phyloP scores from a whole-genome alignment of 108 stramenopile genomes.

The Skeletonema grethae region DNA sequence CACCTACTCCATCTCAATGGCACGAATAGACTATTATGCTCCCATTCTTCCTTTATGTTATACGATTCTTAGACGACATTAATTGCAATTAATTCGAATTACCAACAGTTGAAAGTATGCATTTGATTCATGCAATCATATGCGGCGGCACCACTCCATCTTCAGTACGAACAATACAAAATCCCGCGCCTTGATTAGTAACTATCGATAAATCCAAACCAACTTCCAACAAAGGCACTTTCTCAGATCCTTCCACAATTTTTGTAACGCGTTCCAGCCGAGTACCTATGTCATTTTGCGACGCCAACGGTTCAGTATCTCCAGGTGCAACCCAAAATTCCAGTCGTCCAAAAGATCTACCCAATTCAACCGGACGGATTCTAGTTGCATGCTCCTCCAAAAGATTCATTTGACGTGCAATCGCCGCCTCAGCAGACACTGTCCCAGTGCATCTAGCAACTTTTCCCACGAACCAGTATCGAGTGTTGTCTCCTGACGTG shows the following conservation, averaged over 20 bases:
- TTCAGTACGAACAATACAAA: conserved; percentile 42
- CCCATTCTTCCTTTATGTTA: not conserved
- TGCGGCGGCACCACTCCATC: conserved; percentile 43
- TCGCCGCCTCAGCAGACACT: conserved; percentile 37
- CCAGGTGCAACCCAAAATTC: conserved; percentile 49
- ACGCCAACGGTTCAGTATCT: conserved; percentile 34
- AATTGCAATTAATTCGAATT: not conserved
- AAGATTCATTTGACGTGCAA: conserved; percentile 47
- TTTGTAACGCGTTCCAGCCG: conserved; percentile 28
- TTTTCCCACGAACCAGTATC: conserved; percentile 56
- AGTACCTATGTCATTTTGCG: conserved; percentile 38
- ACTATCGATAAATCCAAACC: conserved; percentile 50
- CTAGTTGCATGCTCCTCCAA: conserved; percentile 54
- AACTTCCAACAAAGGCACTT: conserved; percentile 42
- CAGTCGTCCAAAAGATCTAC: conserved; percentile 41
- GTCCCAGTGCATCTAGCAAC: conserved; percentile 55
- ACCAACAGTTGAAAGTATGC: not conserved
- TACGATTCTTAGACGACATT: not conserved
- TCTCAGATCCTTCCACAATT: conserved; percentile 25
- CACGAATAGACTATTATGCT: conserved; percentile 5
- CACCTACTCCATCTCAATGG: conserved; percentile 33
- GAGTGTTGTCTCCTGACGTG: conserved; percentile 11
- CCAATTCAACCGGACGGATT: conserved; percentile 47
- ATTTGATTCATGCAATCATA: conserved; percentile 5
- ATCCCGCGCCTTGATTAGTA: conserved; percentile 50